Percentiles rank a stretch among this genome's conserved stretches.
phyloP scores from a whole-genome alignment of 306 rosid species.

The Morella rubra region DNA sequence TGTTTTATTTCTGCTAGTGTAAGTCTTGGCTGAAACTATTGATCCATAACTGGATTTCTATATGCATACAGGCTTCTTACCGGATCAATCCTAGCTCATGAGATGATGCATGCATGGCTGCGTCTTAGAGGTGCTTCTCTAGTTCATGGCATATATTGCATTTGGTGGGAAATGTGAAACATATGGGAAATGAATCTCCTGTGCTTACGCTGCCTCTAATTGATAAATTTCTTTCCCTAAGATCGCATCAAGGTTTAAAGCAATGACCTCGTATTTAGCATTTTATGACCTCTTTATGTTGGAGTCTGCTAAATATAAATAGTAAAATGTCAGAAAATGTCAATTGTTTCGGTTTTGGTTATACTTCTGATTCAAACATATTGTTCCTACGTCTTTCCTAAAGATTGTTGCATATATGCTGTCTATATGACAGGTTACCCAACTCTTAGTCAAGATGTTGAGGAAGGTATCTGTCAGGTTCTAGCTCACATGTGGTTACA shows the following conservation, averaged over 20 bases:
- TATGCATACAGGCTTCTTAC: slow-evolving; percentile 68
- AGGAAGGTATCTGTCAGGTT: slow-evolving; percentile 99
- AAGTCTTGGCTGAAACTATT: neutral
- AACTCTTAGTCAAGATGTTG: slow-evolving; percentile 85
- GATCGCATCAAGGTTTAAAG: neutral
- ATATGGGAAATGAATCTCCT: neutral
- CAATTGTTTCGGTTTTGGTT: neutral
- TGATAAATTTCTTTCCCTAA: neutral
- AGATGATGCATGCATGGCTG: slow-evolving; percentile 99
- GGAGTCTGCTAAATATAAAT: neutral
- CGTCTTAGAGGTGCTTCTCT: slow-evolving; percentile 69
- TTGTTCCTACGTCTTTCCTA: neutral
- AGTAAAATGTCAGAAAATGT: neutral
- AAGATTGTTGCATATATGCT: slow-evolving; percentile 15
- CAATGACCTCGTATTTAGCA: neutral
- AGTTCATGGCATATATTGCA: slow-evolving; percentile 7
- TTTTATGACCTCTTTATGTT: neutral
- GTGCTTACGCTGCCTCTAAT: neutral
- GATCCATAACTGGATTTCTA: slow-evolving; percentile 13
- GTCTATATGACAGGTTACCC: slow-evolving; percentile 69
- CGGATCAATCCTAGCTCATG: slow-evolving; percentile 94
- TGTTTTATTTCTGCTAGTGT: neutral
- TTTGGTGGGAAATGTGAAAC: neutral
- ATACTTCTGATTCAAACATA: neutral
- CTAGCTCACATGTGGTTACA: slow-evolving; percentile 95